A percentile compares a stretch with the other conserved stretches of the same genome.
Conservation (phyloP, 2,329 filamentous ascomycete genomes). For the Verticillium alfalfae region DNA sequence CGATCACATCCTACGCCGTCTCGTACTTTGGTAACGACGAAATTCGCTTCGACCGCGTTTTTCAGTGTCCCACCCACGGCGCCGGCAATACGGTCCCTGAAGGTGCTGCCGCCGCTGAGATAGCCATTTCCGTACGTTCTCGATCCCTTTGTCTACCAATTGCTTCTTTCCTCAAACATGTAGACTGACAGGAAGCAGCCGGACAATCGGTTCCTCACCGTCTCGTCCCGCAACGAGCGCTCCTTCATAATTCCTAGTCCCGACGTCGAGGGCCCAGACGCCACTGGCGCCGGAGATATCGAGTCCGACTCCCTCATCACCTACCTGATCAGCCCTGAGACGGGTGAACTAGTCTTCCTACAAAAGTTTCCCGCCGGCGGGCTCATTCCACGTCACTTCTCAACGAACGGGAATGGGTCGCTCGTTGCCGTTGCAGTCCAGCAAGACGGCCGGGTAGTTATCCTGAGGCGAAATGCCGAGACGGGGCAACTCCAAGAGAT, state of each 20-base stretch:
- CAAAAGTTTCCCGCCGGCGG: constrained; percentile 62
- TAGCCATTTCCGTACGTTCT: constrained; percentile 51
- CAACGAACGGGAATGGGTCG: constrained; percentile 57
- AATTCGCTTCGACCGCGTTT: constrained; percentile 40
- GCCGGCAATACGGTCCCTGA: constrained; percentile 30
- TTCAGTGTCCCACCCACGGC: constrained; percentile 42
- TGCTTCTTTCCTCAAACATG: not conserved
- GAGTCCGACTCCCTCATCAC: constrained; percentile 60
- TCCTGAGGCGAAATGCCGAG: constrained; percentile 53
- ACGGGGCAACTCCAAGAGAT: constrained; percentile 52
- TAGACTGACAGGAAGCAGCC: constrained; percentile 30
- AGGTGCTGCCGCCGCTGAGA: constrained; percentile 47
- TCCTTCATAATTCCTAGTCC: constrained; percentile 43
- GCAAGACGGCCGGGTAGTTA: constrained; percentile 50
- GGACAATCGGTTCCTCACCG: constrained; percentile 56
- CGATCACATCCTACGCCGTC: constrained; percentile 51
- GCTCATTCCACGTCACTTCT: constrained; percentile 60
- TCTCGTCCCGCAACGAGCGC: constrained; percentile 62
- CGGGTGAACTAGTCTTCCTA: constrained; percentile 50
- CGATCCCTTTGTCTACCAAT: not conserved
- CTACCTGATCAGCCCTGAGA: constrained; percentile 47
- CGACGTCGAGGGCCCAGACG: constrained; percentile 20
- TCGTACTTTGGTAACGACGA: constrained; percentile 37
- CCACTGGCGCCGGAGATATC: constrained; percentile 22
- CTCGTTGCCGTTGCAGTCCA: constrained; percentile 64